Evolutionary conservation across 495 filamentous ascomycete genomes (phyloP).

Genomic region (Talaromyces adpressus): DNA sequence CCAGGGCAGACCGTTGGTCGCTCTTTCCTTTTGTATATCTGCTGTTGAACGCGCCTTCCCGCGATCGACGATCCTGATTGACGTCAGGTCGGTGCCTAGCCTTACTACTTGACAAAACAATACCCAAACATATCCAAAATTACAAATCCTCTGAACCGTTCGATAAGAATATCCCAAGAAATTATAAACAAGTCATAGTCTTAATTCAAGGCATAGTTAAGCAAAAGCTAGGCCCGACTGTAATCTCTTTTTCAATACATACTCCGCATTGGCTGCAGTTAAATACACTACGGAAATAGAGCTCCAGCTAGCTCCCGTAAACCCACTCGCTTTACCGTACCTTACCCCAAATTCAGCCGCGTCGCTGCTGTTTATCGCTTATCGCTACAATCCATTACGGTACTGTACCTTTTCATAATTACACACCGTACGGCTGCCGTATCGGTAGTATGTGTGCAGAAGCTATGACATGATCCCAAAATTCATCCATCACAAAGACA

Average conservation of each 20-base stretch:
- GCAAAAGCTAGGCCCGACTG: not conserved
- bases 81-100: not conserved
- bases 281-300: not conserved
- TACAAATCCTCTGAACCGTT: not conserved
- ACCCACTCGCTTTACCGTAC: not conserved
- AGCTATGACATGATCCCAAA: constrained; percentile 6
- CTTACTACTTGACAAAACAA: not conserved
- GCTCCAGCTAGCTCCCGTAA: not conserved
- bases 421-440: not conserved
- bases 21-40: not conserved
- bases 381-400: not conserved
- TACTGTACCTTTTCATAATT: not conserved
- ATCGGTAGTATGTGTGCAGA: not conserved
- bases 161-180: not conserved
- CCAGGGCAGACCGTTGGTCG: not conserved
- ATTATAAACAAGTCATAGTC: not conserved
- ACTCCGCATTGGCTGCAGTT: not conserved
- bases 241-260: not conserved
- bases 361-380: not conserved
- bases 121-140: not conserved
- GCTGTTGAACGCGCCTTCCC: not conserved
- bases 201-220: not conserved
- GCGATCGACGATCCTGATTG: not conserved
- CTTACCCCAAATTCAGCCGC: not conserved
- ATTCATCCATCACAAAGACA: constrained; percentile 1